Base-by-base conservation (phyloP, 2,329 filamentous ascomycete species). In the Emmonsiellopsis sp. region DNA sequence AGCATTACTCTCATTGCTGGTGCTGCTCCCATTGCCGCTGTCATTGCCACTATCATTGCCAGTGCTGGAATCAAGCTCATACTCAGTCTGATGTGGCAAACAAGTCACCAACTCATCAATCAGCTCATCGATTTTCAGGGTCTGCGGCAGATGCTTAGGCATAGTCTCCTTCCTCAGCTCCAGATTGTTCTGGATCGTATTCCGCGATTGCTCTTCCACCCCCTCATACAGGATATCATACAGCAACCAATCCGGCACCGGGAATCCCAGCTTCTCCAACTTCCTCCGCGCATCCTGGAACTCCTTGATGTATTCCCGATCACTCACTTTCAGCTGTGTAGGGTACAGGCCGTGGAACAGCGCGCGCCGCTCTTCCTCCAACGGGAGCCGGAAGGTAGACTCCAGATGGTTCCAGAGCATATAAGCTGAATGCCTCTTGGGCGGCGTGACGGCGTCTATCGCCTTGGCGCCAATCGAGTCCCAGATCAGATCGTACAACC, bases 281-380 rank as follows among this genome's bases (percentile, higher is more conserved):
- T 49, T 49, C 46, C 17, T 49, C 14, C 46, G 37, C 46, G 34
- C 46, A 14, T 49, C 46, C 46, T 49, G 46, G 9, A 40, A 49
- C 13, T 39, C 5, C 34, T 49, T 49, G 46, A 49, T 49, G 39
- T 49, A 49, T 27, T 49, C 46, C 34, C 46, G 37, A 27, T 49
- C 46, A 31, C 46, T 49, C 6, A 11, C 17, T 21, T 39, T 27
- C 34, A 4, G 21, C 21, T 49, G 17, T 6, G 46, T 37, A 14
- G 34, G 33, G 11, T 39, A 39, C 34, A 49, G 46, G 14, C 34
- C 39, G 5, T 37, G 46, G 34, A 49, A 49, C 21, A 49, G 21
- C 10, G 46, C 34, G 34, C 46, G 46, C 33, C 46, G 46, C 46
- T 49, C 46, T 13, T 49, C 46, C 17, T 49, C 46, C 17, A 49